phyloP scores from a whole-genome alignment of 495 filamentous ascomycete species.

The Aspergillus kassunensis region DNA sequence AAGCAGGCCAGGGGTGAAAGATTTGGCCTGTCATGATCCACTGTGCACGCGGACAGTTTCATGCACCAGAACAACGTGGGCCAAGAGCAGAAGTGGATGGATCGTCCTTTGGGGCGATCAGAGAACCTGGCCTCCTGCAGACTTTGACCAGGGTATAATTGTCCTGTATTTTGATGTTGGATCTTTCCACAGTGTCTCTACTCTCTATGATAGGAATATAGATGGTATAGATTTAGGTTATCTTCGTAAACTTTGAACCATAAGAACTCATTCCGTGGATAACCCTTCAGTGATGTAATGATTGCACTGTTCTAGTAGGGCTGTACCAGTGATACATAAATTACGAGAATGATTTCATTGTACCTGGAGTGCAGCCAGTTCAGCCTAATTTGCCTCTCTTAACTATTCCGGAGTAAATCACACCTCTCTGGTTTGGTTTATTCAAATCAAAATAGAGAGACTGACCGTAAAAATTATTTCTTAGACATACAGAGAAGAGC shows the following conservation, averaged over 20 bases:
- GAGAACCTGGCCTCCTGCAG: slow-evolving; percentile 21
- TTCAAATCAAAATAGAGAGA: too few species aligned
- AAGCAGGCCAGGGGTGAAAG: slow-evolving; percentile 33
- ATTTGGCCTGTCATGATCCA: slow-evolving; percentile 44
- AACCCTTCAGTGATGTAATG: too few species aligned
- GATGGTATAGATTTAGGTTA: too few species aligned
- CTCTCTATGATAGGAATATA: too few species aligned
- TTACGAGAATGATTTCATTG: slow-evolving; percentile 13
- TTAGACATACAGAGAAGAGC: too few species aligned
- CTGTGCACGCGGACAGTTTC: slow-evolving; percentile 44
- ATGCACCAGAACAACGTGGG: slow-evolving; percentile 46
- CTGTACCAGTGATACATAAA: slow-evolving; percentile 8
- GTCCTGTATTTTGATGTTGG: neutral
- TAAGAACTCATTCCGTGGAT: too few species aligned
- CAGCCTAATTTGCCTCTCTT: neutral
- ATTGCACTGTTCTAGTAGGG: slow-evolving; percentile 3
- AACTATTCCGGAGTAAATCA: too few species aligned
- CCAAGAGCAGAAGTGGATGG: slow-evolving; percentile 31
- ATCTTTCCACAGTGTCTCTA: too few species aligned
- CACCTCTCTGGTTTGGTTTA: neutral
- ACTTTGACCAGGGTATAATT: slow-evolving; percentile 12
- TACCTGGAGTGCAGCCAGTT: slow-evolving; percentile 15
- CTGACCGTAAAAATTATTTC: too few species aligned
- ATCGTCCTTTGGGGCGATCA: slow-evolving; percentile 28
- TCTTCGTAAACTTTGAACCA: too few species aligned